Base-by-base conservation (phyloP, 148 eudicot species). In the Tetragonia tetragonoides region DNA sequence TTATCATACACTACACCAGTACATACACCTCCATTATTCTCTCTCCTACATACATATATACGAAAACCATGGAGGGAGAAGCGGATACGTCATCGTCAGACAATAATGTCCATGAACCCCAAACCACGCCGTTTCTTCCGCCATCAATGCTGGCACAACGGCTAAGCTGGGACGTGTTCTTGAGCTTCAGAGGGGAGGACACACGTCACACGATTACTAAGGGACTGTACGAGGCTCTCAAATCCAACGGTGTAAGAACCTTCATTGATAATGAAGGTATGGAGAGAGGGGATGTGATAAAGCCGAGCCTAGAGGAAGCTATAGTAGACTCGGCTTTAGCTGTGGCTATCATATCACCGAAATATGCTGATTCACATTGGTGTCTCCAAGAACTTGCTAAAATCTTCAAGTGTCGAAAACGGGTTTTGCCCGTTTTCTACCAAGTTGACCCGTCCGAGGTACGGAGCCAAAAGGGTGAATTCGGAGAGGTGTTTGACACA, bases 361-460 rank as follows among this genome's bases (percentile, higher is more conserved):
- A 34, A 3, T 88, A 88, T 17, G 93, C 88, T 9, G 81, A 83
- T 6, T 89, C 93, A 0, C 67, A 72, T 15, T 81, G 89, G 83
- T 89, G 92, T 47, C 81, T 89, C 1, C 72, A 87, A 18, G 90
- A 87, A 65, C 86, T 89, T 2, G 81, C 82, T 16, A 72, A 44
- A 23, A 71, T 87, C 61, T 80, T 79, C 51, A 68, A 87, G 46
- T 70, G 83, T 11, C 59, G 66, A 7, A 77, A 82, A 73, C 84
- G 85, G 44, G 77, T 89, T 54, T 46, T 87, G 7, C 92, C 92
- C 0, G 92, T 89, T 18, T 89, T 89, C 77, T 87, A 78, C 66
- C 16, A 12, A 23, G 87, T 89, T 17, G 62, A 84, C 54, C 90
- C 92, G 40, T 85, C 90, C 21, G 59, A 87, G 47, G 86, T 89